Conservation (phyloP, 352 stramenopile species). For the Phytophthora pluvialis region DNA sequence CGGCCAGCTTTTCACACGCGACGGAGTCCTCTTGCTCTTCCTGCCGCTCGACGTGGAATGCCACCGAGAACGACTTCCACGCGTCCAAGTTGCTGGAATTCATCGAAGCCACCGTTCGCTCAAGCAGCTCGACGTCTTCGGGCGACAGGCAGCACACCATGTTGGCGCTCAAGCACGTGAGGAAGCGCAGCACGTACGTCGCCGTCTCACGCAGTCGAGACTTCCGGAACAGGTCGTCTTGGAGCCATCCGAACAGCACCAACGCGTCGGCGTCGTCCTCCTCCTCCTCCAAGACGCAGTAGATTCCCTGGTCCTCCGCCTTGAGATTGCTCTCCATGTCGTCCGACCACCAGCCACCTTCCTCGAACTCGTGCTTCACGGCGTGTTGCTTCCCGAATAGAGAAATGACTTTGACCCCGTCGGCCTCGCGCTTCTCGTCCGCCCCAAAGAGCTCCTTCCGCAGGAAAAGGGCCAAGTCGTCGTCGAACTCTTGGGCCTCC, state of each 20-base stretch:
- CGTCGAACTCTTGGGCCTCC: constrained; percentile 61
- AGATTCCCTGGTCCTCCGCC: constrained; percentile 61
- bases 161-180: constrained; percentile 55
- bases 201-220: constrained; percentile 58
- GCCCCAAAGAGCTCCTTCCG: constrained; percentile 53
- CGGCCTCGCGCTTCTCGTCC: constrained; percentile 6
- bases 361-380: constrained; percentile 49
- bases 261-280: constrained; percentile 23
- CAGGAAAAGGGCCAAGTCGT: constrained; percentile 67
- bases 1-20: constrained; percentile 9
- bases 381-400: constrained; percentile 70
- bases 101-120: constrained; percentile 31
- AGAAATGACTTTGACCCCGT: constrained; percentile 42
- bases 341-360: constrained; percentile 49
- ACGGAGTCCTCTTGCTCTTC: constrained; percentile 61
- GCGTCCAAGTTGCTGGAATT: constrained; percentile 38
- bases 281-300: constrained; percentile 37
- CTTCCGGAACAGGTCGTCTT: constrained; percentile 50
- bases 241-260: constrained; percentile 70
- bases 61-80: constrained; percentile 47
- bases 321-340: constrained; percentile 48
- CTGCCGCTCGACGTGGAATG: constrained; percentile 60
- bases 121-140: constrained; percentile 39
- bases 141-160: constrained; percentile 60
- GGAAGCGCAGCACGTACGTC: constrained; percentile 75